Base-by-base conservation (phyloP, 2,329 filamentous ascomycete genomes). In the Sarocladium kiliense region DNA sequence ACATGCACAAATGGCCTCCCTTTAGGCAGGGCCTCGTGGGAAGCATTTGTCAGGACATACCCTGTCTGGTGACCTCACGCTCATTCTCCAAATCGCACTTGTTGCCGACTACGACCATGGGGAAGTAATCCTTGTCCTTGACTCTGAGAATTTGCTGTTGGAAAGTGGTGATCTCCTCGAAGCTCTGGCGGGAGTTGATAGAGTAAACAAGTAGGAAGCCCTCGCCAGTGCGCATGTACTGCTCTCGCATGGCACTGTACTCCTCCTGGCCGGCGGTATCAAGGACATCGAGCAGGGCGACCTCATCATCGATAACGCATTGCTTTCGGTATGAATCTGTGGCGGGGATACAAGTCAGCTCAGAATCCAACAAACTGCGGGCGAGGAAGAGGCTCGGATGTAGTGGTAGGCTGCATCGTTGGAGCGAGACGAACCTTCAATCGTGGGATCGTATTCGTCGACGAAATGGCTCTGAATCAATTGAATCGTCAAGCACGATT, bases 81-180 rank as follows among this genome's bases (percentile, higher is more conserved):
- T 99, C 93, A 64, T 80, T 80, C 68, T 97, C 93, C 71, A 99
- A 77, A 90, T 99, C 94, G 77, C 93, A 97, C 82, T 99, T 99
- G 84, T 99, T 99, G 65, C 91, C 94, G 41, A 97, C 94, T 45
- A 99, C 89, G 57, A 97, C 96, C 79, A 99, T 97, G 64, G 94
- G 94, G 79, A 99, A 99, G 74, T 97, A 96, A 76, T 99, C 94
- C 84, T 96, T 97, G 79, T 97, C 94, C 82, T 99, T 99, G 66
- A 99, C 94, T 64, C 94, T 81, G 64, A 99, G 80, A 70, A 99
- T 99, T 76, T 99, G 94, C 80, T 97, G 92, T 75, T 97, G 92
- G 77, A 97, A 97, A 50, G 91, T 96, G 75, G 91, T 88, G 73
- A 99, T 97, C 78, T 99, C 94, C 71, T 99, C 93, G 68, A 97